Conservation (phyloP, 2,329 filamentous ascomycete genomes). For the Clarireedia paspali region DNA sequence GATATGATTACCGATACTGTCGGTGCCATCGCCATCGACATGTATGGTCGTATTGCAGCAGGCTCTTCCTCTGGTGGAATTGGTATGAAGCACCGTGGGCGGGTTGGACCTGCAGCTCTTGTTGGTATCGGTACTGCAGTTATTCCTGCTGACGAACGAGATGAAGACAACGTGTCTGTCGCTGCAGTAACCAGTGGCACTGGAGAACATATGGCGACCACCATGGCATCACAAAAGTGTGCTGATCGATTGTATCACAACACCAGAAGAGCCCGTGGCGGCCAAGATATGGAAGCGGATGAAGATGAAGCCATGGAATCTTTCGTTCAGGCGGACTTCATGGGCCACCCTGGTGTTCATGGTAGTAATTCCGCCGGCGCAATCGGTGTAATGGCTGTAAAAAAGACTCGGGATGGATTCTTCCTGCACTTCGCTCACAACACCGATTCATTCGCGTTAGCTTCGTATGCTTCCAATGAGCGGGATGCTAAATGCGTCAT, state of each 20-base stretch:
- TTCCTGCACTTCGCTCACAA: conserved; percentile 95
- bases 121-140: conserved; percentile 88
- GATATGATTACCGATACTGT: conserved; percentile 83
- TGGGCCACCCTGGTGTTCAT: conserved; percentile 79
- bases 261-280: conserved; percentile 51
- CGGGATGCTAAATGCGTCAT: conserved; percentile 72
- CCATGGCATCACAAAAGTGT: conserved; percentile 80
- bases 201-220: conserved; percentile 96
- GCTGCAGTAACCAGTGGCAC: conserved; percentile 89
- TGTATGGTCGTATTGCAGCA: conserved; percentile 78
- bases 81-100: conserved; percentile 93
- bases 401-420: conserved; percentile 68
- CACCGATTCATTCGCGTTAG: conserved; percentile 80
- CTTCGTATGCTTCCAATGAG: conserved; percentile 80
- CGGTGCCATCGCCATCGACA: conserved; percentile 88
- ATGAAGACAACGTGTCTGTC: conserved; percentile 62
- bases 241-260: conserved; percentile 76
- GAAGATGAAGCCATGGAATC: conserved; percentile 72
- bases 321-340: conserved; percentile 86
- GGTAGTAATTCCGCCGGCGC: conserved; percentile 76
- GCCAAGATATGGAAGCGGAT: conserved; percentile 55
- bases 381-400: conserved; percentile 85
- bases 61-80: conserved; percentile 96
- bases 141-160: conserved; percentile 65
- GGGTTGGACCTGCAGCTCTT: conserved; percentile 85